Evolutionary conservation across 495 filamentous ascomycete species (phyloP), one percentile per base, ranked within the genome.

Genomic region (Pseudomonodictys pantanalensis): DNA sequence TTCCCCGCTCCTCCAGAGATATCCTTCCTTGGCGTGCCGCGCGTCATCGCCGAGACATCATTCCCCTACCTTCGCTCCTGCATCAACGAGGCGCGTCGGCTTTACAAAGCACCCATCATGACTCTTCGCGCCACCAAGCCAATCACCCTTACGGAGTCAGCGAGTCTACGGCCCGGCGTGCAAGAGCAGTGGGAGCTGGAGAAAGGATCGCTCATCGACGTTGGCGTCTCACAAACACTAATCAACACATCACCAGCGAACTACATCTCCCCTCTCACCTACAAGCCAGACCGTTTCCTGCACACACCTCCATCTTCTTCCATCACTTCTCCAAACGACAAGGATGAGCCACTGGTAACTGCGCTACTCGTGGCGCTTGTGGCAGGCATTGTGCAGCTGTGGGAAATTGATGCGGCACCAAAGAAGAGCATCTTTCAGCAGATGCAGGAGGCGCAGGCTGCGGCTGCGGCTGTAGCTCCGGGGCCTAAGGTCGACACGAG

Each of bases 1-100:
- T 79, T 83, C 15, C 78, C 76, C 0, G 78, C 86, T 18, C 77
- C 81, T 24, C 61, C 61, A 22, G 39, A 43, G 30, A 48, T 64
- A 43, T 30, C 49, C 7, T 64, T 48, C 42, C 2, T 3, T 17
- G 28, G 46, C 3, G 10, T 18, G 0, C 4, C 7, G 11, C 15
- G 69, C 71, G 78, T 24, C 56, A 83, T 39, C 77, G 17, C 11
- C 7, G 7, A 28, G 32, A 25, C 28, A 8, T 54, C 49, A 1
- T 59, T 76, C 39, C 73, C 74, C 10, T 77, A 74, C 52, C 72
- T 79, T 12, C 71, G 61, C 25, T 58, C 54, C 41, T 48, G 22
- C 48, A 64, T 64, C 15, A 25, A 8, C 28, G 61, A 64, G 55
- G 8, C 61, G 29, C 30, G 50, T 15, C 61, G 61, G 12, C 43